Conservation (phyloP, 495 filamentous ascomycete species). For the Letharia lupina region DNA sequence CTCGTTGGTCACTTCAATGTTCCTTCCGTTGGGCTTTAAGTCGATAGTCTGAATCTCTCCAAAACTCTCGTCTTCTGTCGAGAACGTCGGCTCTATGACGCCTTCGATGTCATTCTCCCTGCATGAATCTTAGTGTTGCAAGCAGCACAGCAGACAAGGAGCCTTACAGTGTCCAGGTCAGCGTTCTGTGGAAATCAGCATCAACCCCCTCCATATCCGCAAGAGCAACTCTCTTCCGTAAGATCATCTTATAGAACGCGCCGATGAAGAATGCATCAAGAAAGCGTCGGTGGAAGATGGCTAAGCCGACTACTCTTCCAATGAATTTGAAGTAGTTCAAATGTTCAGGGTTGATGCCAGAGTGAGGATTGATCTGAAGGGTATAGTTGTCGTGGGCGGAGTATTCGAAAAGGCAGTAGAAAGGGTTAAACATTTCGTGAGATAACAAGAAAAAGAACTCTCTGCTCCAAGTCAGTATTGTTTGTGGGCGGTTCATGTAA, state of each 20-base stretch:
- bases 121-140: constrained; percentile 23
- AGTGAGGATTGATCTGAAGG: constrained; percentile 98
- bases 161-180: constrained; percentile 84
- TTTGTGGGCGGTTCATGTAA: background rate
- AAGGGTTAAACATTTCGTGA: constrained; percentile 99
- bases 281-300: constrained; percentile 97
- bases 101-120: constrained; percentile 92
- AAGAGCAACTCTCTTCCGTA: constrained; percentile 83
- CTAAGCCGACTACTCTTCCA: constrained; percentile 90
- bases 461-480: constrained; percentile 41
- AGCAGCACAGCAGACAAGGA: background rate
- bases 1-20: constrained; percentile 93
- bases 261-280: constrained; percentile 99
- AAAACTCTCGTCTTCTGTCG: constrained; percentile 94
- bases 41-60: constrained; percentile 88
- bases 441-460: constrained; percentile 99
- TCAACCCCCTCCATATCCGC: constrained; percentile 99
- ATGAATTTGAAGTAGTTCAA: constrained; percentile 99
- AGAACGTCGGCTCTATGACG: constrained; percentile 88
- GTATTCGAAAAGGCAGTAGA: constrained; percentile 99
- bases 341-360: constrained; percentile 98
- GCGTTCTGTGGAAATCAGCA: constrained; percentile 87
- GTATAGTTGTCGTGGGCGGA: constrained; percentile 99
- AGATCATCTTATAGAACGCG: constrained; percentile 99
- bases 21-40: constrained; percentile 78